Evolutionary conservation across 257 asterid genomes (phyloP), one percentile per base, ranked within the genome.

Genomic region (Nyctanthes arbortristis): DNA sequence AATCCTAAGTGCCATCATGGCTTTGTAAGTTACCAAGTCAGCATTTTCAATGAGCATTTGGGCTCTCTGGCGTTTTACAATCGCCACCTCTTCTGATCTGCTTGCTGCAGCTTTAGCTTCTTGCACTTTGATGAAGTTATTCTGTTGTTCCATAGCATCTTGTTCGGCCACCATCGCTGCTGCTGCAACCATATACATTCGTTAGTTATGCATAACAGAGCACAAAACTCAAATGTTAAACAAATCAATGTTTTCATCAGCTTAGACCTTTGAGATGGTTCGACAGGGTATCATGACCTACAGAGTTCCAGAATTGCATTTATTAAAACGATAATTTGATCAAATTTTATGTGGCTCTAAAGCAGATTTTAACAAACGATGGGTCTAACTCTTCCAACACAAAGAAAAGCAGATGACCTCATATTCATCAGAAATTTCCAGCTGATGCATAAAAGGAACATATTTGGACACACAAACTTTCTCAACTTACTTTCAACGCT

Each of bases 1-100:
- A 27, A 91, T 86, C 78, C 77, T 83, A 39, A 93, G 82, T 61
- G 97, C 96, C 92, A 89, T 81, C 68, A 75, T 54, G 0, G 96
- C 99, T 80, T 85, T 93, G 67, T 93, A 93, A 25, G 95, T 81
- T 5, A 92, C 95, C 57, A 93, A 78, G 71, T 93, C 96, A 0
- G 99, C 99, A 40, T 82, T 85, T 67, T 79, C 89, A 92, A 86
- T 84, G 30, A 87, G 94, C 76, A 78, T 77, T 70, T 93, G 99
- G 0, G 99, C 97, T 73, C 85, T 82, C 63, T 80, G 89, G 7
- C 97, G 91, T 82, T 86, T 89, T 31, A 66, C 34, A 67, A 83
- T 70, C 14, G 99, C 97, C 71, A 85, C n/a, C 6, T 45, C 84
- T 78, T 80, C 91, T 2, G 81, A 85, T 71, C 81, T 86, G 22